Evolutionary conservation across 352 stramenopile genomes (phyloP), one percentile per base, ranked within the genome.

Genomic region (Globisporangium cederbergense): DNA sequence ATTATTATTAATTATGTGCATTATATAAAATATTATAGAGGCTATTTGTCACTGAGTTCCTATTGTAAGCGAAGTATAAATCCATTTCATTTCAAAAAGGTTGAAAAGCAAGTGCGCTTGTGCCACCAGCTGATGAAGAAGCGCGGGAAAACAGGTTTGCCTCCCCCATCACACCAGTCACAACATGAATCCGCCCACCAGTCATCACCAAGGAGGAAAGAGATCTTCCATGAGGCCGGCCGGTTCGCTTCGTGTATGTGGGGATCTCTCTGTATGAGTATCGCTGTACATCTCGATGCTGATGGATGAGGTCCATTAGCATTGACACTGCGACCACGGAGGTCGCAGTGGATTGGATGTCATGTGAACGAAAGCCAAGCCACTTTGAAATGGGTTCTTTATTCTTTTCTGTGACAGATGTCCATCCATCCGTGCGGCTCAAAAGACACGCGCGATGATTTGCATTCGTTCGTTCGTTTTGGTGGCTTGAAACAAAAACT

Each of bases 91-190:
- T 53, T 32, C 43, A 45, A 62, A 38, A 4, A 53, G 56, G 42
- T 45, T 30, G 53, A 43, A 45, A 18, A 36, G 1, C 8, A 6
- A 14, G 38, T 28, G 7, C 8, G 2, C 40, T 49, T 16, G 30
- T 46, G 49, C 13, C 60, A 66, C 60, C 60, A 42, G 54, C 51
- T 60, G 28, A 28, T 9, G 36, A 60, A 60, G 42, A 61, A 66
- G 14, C 38, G 60, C 60, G 60, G 60, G 60, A 66, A 66, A 66
- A 11, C n/a, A 56, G 16, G 52, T 61, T 50, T 58, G 51, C 30
- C 10, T 28, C 25, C 25, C 25, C 8, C 30, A 58, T 46, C 52
- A 49, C 11, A 22, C 32, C 52, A 46, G 32, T 30, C 30, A 46
- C n/a, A 46, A 49, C 32, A 32, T 34, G 18, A 16, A 58, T 58